Base-by-base conservation (phyloP, 345 rosid species). In the Stellera chamaejasme region DNA sequence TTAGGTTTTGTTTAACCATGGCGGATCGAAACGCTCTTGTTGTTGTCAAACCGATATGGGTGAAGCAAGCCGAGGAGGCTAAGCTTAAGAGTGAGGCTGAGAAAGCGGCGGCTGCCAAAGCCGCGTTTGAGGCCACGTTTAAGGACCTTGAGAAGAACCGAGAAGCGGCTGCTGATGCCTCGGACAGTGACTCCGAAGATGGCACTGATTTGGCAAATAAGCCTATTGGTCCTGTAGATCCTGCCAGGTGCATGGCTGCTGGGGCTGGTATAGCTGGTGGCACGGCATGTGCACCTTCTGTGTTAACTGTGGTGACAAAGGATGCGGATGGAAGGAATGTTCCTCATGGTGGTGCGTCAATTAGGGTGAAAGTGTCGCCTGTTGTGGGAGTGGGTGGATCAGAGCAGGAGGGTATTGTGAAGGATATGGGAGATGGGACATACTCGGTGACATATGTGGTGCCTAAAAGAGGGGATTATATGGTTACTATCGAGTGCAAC, bases 381-480 rank as follows among this genome's bases (percentile, higher is more conserved):
- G 97, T 92, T 10, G 89, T 87, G 8, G 97, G 99, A 2, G 97
- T 93, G 58, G 99, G 97, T 36, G 97, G 99, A 2, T 72, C 85
- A 0, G 96, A 89, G 45, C 96, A 93, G 71, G 95, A 89, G 54
- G 97, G 96, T 48, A 78, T 80, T 48, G 92, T 87, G 63, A 93
- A 93, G 70, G 99, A 93, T 71, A 75, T 80, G 76, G 94, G 96
- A 15, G 99, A 93, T 67, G 99, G 99, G 66, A 81, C 78, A 26
- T 93, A 89, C 54, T 73, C 83, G 0, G 96, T 89, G 19, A 87
- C 96, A 12, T 93, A 93, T 72, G 95, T 81, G 56, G 99, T 89
- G 50, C 97, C 99, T 10, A 93, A 89, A 72, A 87, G 97, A 66
- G 99, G 99, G 49, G 85, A 93, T 77, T 93, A 93, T 76, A 93